These are phyloP conservation scores for Ulota crispa DNA, from an alignment of 225 moss, liverwort and hornwort genomes.

Conservation along the genomic window DNA sequence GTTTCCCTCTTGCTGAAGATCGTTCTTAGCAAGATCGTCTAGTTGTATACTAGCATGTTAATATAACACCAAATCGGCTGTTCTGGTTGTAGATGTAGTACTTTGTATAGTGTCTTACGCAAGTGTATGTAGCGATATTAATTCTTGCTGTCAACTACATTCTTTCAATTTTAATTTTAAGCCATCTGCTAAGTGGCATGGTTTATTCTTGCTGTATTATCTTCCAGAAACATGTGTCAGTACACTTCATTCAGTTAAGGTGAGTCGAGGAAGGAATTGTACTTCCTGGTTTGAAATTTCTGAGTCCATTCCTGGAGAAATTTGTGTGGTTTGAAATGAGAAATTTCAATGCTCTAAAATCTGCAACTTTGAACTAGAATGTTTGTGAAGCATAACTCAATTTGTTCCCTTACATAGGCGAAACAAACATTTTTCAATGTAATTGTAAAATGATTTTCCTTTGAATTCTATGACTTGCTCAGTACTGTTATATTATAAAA, in stretches of 20 bases:
- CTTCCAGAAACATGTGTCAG: not conserved
- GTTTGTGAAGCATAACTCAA: too few species aligned
- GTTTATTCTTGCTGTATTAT: slow-evolving; percentile 23
- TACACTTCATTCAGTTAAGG: not conserved
- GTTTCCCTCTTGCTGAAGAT: not conserved
- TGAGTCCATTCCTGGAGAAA: not conserved
- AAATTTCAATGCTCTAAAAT: not conserved
- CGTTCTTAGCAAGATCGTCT: slow-evolving; percentile 19
- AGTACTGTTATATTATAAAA: too few species aligned
- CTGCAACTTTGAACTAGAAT: too few species aligned
- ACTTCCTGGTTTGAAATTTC: not conserved
- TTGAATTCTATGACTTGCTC: too few species aligned
- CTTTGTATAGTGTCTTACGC: slow-evolving; percentile 23
- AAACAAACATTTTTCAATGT: too few species aligned
- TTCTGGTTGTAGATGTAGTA: slow-evolving; percentile 26
- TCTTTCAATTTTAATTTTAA: slow-evolving; percentile 38
- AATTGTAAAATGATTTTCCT: too few species aligned
- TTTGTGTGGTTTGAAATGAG: not conserved
- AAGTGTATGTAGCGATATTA: slow-evolving; percentile 24
- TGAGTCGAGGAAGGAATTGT: not conserved
- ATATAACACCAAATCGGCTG: not conserved
- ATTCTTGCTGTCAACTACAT: slow-evolving; percentile 46
- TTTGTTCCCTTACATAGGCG: too few species aligned
- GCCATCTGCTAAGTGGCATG: slow-evolving; percentile 43
- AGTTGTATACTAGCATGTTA: slow-evolving; percentile 35